phyloP scores from a whole-genome alignment of 768 basidiomycete species.

The Lyophyllum semitale region DNA sequence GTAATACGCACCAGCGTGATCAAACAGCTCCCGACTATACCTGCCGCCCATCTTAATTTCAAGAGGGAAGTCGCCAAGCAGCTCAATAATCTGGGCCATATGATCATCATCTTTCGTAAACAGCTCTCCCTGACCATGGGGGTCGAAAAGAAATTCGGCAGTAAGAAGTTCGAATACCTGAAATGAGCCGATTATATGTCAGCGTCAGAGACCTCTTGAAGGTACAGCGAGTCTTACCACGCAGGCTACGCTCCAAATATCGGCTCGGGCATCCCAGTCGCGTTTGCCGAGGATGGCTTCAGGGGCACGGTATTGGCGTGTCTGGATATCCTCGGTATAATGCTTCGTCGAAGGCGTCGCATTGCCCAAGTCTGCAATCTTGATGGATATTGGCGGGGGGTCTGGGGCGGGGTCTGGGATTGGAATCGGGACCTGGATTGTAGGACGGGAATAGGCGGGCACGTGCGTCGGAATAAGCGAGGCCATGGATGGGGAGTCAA shows the following conservation, averaged over 20 bases:
- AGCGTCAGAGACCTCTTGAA: not conserved
- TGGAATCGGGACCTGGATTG: constrained; percentile 24
- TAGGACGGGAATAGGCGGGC: constrained; percentile 10
- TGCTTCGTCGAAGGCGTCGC: constrained; percentile 90
- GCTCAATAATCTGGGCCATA: constrained; percentile 92
- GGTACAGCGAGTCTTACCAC: constrained; percentile 46
- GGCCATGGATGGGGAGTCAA: constrained; percentile 27
- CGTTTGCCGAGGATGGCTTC: constrained; percentile 88
- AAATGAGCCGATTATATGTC: constrained; percentile 70
- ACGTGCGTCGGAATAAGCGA: constrained; percentile 18
- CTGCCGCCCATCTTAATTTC: constrained; percentile 82
- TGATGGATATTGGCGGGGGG: constrained; percentile 68
- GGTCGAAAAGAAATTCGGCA: constrained; percentile 91
- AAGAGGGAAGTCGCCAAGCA: constrained; percentile 77
- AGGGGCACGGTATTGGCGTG: constrained; percentile 93
- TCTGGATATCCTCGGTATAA: constrained; percentile 95
- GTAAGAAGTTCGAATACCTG: constrained; percentile 88
- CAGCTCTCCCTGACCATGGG: constrained; percentile 75
- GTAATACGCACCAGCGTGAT: constrained; percentile 54
- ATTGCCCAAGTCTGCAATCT: constrained; percentile 94
- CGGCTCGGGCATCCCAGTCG: constrained; percentile 84
- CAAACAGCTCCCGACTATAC: constrained; percentile 85
- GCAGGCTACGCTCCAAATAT: constrained; percentile 92
- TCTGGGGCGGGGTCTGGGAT: constrained; percentile 16
- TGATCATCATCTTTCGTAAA: constrained; percentile 96